phyloP scores from a whole-genome alignment of 345 rosid species.

The Carallia pectinifolia region DNA sequence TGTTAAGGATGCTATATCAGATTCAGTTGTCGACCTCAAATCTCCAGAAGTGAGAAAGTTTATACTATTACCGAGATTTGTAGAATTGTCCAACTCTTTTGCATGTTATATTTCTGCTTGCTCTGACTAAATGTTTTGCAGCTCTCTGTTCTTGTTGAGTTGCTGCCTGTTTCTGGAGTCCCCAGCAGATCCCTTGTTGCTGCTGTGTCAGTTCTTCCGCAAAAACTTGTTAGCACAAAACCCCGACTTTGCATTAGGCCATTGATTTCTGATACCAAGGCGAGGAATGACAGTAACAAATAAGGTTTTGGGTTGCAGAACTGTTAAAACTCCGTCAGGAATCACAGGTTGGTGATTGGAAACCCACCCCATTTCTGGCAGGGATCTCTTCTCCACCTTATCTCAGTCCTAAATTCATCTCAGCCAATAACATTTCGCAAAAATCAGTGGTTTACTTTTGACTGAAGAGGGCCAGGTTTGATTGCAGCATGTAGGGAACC shows the following conservation, averaged over 20 bases:
- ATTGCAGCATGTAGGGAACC: too few relatives aligned
- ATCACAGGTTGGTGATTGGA: too few relatives aligned
- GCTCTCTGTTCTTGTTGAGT: slow-evolving; percentile 77
- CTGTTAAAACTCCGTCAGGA: background rate
- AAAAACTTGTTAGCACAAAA: slow-evolving; percentile 64
- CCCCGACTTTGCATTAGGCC: slow-evolving; percentile 80
- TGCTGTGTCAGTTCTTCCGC: slow-evolving; percentile 78
- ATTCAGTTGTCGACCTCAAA: slow-evolving; percentile 81
- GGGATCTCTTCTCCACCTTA: too few relatives aligned
- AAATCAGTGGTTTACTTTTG: background rate
- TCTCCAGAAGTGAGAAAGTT: slow-evolving; percentile 63
- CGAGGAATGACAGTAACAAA: slow-evolving; percentile 29
- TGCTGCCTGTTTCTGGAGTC: slow-evolving; percentile 77
- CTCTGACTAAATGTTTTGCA: slow-evolving; percentile 32
- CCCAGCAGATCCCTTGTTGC: slow-evolving; percentile 56
- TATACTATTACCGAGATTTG: background rate
- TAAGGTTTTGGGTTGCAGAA: background rate
- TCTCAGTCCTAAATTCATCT: too few relatives aligned
- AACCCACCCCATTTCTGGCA: too few relatives aligned
- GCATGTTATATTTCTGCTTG: background rate
- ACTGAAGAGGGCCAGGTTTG: too few relatives aligned
- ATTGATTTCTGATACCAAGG: slow-evolving; percentile 45
- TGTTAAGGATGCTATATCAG: slow-evolving; percentile 70
- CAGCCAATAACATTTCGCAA: background rate
- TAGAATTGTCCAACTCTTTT: background rate